These are phyloP conservation scores for Artemisia annua DNA, from an alignment of 129 eudicot genomes.

Conservation along the genomic window DNA sequence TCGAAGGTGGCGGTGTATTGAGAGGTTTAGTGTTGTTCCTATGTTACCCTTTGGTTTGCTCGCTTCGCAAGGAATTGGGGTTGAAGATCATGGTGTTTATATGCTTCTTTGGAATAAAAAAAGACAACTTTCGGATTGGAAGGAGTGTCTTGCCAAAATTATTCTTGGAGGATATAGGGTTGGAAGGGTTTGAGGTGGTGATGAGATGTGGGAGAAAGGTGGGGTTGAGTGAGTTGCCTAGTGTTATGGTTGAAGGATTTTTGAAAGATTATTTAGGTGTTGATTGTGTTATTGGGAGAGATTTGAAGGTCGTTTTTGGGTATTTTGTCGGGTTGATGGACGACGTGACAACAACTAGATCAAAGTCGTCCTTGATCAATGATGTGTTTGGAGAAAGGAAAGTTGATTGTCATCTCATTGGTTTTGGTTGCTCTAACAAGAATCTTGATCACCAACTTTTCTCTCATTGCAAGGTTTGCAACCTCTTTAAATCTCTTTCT, in stretches of 20 bases:
- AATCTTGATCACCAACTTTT: conserved; percentile 35
- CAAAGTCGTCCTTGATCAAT: conserved; percentile 18
- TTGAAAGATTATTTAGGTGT: conserved; percentile 53
- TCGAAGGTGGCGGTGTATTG: conserved; percentile 58
- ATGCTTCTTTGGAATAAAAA: conserved; percentile 53
- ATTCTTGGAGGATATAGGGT: conserved; percentile 49
- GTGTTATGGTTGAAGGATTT: conserved; percentile 62
- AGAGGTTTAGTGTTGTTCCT: conserved; percentile 53
- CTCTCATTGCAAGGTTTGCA: conserved; percentile 45
- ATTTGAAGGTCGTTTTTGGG: conserved; percentile 48
- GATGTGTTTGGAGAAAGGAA: conserved; percentile 29
- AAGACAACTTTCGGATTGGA: conserved; percentile 31
- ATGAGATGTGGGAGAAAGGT: conserved; percentile 36
- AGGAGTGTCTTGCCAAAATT: conserved; percentile 64
- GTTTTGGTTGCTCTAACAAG: conserved; percentile 32
- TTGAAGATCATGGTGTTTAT: conserved; percentile 56
- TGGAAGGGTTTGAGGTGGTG: conserved; percentile 51
- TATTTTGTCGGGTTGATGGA: conserved; percentile 54
- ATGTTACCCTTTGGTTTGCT: conserved; percentile 46
- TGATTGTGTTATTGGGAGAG: conserved; percentile 51
- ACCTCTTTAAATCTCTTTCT: not conserved
- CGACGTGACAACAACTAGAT: conserved; percentile 21
- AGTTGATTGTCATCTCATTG: conserved; percentile 32
- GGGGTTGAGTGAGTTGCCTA: conserved; percentile 48
- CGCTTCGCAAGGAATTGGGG: conserved; percentile 27